Evolutionary conservation across 2,329 filamentous ascomycete species (phyloP).

Genomic region (Fusarium sp.): DNA sequence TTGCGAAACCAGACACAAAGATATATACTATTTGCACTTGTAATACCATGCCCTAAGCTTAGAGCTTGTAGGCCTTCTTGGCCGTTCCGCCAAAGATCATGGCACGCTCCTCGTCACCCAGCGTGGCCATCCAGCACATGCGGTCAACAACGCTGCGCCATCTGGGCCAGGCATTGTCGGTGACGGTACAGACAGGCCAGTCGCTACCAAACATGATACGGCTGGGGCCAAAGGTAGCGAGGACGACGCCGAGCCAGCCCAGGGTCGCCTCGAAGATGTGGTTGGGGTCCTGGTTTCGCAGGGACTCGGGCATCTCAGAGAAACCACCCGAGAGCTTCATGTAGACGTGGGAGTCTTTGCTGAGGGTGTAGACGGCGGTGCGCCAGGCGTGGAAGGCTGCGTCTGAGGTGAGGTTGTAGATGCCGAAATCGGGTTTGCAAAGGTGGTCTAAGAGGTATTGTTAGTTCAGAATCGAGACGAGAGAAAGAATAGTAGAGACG

Average conservation of each 20-base stretch:
- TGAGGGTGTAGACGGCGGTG: constrained; percentile 74
- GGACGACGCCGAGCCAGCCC: constrained; percentile 79
- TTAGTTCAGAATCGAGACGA: constrained; percentile 19
- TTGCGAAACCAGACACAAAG: neutral
- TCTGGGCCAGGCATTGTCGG: constrained; percentile 75
- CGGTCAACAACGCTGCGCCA: constrained; percentile 80
- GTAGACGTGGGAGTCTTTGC: constrained; percentile 74
- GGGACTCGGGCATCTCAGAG: constrained; percentile 76
- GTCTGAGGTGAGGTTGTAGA: constrained; percentile 68
- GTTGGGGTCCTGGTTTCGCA: constrained; percentile 62
- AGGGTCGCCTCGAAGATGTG: constrained; percentile 73
- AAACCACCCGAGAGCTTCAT: constrained; percentile 94
- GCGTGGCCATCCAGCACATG: constrained; percentile 72
- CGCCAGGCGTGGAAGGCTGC: constrained; percentile 77
- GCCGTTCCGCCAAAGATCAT: constrained; percentile 81
- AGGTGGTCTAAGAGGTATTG: constrained; percentile 76
- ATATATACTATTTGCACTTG: neutral
- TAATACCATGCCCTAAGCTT: constrained; percentile 5
- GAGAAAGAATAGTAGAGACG: constrained; percentile 48
- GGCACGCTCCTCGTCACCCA: constrained; percentile 71
- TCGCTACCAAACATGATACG: constrained; percentile 92
- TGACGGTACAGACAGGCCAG: constrained; percentile 90
- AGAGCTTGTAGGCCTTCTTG: constrained; percentile 74
- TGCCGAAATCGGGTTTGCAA: constrained; percentile 84
- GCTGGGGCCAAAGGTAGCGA: constrained; percentile 77